phyloP scores from a whole-genome alignment of 2,329 filamentous ascomycete species.

The Diaporthe vaccinii region DNA sequence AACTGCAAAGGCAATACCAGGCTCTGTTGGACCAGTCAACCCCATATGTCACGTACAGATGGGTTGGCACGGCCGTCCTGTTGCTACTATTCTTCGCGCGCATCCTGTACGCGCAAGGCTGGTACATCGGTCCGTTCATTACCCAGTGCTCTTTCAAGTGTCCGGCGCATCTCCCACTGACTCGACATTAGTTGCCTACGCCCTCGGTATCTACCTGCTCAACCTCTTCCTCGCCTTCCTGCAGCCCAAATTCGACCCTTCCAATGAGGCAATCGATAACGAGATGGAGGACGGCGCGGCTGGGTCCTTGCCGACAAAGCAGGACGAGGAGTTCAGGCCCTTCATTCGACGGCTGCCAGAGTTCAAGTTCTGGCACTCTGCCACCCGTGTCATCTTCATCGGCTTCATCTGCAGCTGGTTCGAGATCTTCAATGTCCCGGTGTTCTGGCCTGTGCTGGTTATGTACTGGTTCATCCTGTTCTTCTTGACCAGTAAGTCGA shows the following conservation, averaged over 20 bases:
- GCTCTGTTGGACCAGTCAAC: constrained; percentile 93
- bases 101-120: constrained; percentile 93
- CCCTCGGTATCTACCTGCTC: constrained; percentile 97
- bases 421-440: constrained; percentile 93
- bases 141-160: background rate
- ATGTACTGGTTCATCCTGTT: constrained; percentile 99
- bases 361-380: constrained; percentile 99
- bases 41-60: constrained; percentile 90
- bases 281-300: constrained; percentile 94
- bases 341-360: constrained; percentile 97
- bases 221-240: constrained; percentile 99
- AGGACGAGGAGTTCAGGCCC: constrained; percentile 96
- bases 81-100: constrained; percentile 88
- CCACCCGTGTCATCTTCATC: constrained; percentile 87
- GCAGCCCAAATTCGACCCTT: constrained; percentile 98
- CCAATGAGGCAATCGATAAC: constrained; percentile 89
- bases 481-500: constrained; percentile 86
- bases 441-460: constrained; percentile 98
- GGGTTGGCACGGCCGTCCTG: constrained; percentile 83
- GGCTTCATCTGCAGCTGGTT: constrained; percentile 93
- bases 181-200: constrained; percentile 84
- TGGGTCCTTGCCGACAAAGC: constrained; percentile 88
- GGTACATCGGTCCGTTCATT: constrained; percentile 88
- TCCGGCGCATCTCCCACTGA: constrained; percentile 38
- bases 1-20: constrained; percentile 89